Conservation (phyloP, 2,329 filamentous ascomycete species). For the Albifimbria verrucaria region DNA sequence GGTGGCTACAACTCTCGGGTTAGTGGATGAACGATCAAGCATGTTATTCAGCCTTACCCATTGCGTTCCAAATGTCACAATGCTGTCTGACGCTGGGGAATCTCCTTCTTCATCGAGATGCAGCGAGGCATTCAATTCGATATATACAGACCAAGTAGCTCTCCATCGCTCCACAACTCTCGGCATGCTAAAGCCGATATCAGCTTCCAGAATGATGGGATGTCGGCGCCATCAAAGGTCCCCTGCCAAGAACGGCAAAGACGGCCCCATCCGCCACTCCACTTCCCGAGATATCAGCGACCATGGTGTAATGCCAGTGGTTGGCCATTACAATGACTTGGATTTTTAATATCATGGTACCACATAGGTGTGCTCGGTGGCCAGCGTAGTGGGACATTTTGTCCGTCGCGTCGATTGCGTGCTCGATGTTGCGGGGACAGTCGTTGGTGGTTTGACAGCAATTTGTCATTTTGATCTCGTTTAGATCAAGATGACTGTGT, state of each 20-base stretch:
- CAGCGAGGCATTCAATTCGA: background rate
- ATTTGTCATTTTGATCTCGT: no score
- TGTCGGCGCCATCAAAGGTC: background rate
- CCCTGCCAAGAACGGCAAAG: background rate
- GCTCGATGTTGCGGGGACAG: no score
- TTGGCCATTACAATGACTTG: no score
- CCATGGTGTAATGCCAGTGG: background rate
- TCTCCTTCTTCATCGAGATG: background rate
- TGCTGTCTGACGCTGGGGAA: background rate
- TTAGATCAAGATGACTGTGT: no score
- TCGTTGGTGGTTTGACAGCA: no score
- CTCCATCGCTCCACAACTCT: background rate
- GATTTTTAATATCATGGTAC: no score
- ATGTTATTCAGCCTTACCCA: background rate
- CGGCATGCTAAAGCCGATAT: conserved; percentile 1
- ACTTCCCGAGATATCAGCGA: background rate
- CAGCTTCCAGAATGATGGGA: background rate
- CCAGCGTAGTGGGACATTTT: no score
- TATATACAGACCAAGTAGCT: background rate
- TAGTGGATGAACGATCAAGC: background rate
- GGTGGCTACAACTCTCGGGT: background rate
- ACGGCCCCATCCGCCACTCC: background rate
- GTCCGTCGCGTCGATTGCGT: no score
- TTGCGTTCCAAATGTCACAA: background rate
- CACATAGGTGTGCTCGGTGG: no score